Evolutionary conservation across 371 early-diverging fungal genomes (phyloP).

Genomic region (Chytridium lagenaria): DNA sequence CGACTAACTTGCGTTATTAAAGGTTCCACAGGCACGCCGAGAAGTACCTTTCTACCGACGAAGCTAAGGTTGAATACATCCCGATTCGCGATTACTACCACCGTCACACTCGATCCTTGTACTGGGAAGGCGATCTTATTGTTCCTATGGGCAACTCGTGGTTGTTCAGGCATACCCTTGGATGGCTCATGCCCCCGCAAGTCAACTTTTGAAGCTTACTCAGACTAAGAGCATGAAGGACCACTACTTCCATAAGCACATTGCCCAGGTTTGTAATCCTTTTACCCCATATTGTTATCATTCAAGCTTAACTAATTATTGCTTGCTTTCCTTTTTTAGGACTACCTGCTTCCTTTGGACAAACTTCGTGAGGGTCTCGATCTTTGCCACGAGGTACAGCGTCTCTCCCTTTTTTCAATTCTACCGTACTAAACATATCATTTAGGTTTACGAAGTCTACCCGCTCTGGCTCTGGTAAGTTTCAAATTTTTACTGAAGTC

Average conservation of each 20-base stretch:
- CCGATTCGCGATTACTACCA: constrained; percentile 59
- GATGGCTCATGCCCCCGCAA: constrained; percentile 53
- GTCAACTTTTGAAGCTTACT: constrained; percentile 50
- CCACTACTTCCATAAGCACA: constrained; percentile 44
- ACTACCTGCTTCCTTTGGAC: constrained; percentile 49
- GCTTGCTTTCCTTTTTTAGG: no score
- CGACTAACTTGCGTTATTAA: no score
- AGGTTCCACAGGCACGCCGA: constrained; percentile 57
- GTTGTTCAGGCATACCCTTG: constrained; percentile 49
- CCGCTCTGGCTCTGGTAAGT: constrained; percentile 54
- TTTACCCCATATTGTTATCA: no score
- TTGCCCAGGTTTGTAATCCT: no score
- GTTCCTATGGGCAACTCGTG: constrained; percentile 52
- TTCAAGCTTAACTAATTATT: no score
- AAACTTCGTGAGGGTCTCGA: constrained; percentile 45
- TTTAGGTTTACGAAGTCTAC: constrained; percentile 49
- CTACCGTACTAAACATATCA: no score
- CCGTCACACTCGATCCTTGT: constrained; percentile 57
- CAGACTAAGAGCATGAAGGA: constrained; percentile 42
- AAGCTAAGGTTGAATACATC: constrained; percentile 50
- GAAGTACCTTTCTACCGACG: constrained; percentile 37
- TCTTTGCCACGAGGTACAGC: constrained; percentile 46
- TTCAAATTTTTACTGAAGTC: constrained; percentile 1
- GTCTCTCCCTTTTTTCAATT: no score
- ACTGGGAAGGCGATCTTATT: constrained; percentile 53